Percentiles rank a stretch among this genome's conserved stretches.
Conservation (phyloP, 352 stramenopile species). For the Thalassiosira tumida region DNA sequence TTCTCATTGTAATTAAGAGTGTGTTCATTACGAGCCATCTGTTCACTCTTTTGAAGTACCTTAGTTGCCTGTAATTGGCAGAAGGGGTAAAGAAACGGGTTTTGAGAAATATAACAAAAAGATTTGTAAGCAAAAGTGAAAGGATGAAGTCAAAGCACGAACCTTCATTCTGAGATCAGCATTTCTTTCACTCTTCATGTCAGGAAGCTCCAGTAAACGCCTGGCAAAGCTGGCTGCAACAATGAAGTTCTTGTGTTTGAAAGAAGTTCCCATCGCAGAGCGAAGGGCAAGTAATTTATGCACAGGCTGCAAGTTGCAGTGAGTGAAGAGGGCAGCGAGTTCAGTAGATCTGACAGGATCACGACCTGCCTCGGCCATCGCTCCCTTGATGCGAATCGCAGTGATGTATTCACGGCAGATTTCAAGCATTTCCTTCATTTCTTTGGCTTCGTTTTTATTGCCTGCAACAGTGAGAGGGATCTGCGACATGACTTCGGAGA, state of each 20-base stretch:
- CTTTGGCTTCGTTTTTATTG: slow-evolving; percentile 93
- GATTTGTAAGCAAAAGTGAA: slow-evolving; percentile 4
- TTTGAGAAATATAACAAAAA: slow-evolving; percentile 9
- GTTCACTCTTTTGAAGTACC: slow-evolving; percentile 98
- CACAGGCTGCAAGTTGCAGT: slow-evolving; percentile 98
- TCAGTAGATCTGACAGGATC: slow-evolving; percentile 95
- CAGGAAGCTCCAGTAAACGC: slow-evolving; percentile 97
- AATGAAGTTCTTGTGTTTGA: slow-evolving; percentile 99
- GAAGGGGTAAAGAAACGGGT: background rate
- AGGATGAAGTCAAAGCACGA: background rate
- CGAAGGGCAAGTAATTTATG: slow-evolving; percentile 98
- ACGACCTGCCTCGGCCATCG: slow-evolving; percentile 88
- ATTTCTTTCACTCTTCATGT: slow-evolving; percentile 96
- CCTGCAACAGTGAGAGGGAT: slow-evolving; percentile 97
- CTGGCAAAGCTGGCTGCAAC: slow-evolving; percentile 98
- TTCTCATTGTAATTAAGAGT: slow-evolving; percentile 98
- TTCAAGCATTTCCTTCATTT: slow-evolving; percentile 95
- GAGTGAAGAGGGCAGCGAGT: slow-evolving; percentile 99
- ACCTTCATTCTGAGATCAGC: slow-evolving; percentile 95
- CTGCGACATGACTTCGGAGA: slow-evolving; percentile 94
- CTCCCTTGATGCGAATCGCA: slow-evolving; percentile 96
- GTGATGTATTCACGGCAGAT: slow-evolving; percentile 98
- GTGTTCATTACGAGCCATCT: slow-evolving; percentile 98
- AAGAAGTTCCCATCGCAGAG: slow-evolving; percentile 98
- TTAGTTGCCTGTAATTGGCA: slow-evolving; percentile 90